Base-by-base conservation (phyloP, 75 land plant genomes). In the Chamaecyparis obtusa region DNA sequence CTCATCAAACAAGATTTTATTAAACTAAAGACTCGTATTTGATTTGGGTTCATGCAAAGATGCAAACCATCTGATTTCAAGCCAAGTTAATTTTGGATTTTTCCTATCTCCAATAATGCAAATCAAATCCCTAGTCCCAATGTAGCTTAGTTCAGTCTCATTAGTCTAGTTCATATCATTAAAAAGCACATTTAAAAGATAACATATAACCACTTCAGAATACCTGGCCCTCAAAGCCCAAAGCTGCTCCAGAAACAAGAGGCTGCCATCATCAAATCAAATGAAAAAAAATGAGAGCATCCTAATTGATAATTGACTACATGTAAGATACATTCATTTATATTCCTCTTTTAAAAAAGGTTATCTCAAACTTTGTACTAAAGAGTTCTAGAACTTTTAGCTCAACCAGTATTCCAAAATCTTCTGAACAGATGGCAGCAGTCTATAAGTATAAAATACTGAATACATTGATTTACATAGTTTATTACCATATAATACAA, bases 181-280 rank as follows among this genome's bases (percentile, higher is more conserved):
- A 10, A 81, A 5, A 24, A 78, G 43, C 9, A 78, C 7, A 39
- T 39, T 9, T 19, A 39, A 21, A 81, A 81, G 2, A 72, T 9
- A 71, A 71, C 10, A 71, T 71, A 71, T 72, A 33, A 33, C 76
- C 36, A 32, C 16, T 72, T 72, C 7, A 85, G 39, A 37, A 32
- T 87, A 96, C 98, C 95, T 98, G 99, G 43, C 99, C 99, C 86
- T 98, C 99, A 86, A 97, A 87, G 19, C 99, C 99, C 51, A 98
- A 85, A 43, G 99, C 99, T 85, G 99, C 99, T 86, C 99, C 99
- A 36, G 99, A 97, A 64, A 98, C 95, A 82, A 98, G 94, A 87
- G 99, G 99, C 99, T 96, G 94, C 83, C 90, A 57, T 37, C 64
- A 88, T 33, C 41, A 87, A 85, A 49, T 82, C 30, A 85, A 35